Evolutionary conservation across 257 asterid genomes (phyloP), one percentile per base, ranked within the genome.

Genomic region (Nicotiana undulata): DNA sequence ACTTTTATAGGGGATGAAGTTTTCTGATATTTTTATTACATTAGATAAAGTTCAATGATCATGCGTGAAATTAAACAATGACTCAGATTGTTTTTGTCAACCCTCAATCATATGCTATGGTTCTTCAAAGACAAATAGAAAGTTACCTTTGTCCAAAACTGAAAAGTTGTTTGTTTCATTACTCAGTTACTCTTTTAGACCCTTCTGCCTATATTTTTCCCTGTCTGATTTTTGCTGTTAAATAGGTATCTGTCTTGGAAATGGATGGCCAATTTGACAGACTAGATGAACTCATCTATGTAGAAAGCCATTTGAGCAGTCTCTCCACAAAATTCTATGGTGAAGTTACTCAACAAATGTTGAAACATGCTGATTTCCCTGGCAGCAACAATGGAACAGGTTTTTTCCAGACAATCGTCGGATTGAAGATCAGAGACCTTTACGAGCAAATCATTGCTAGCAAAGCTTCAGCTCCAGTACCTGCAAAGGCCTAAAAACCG

Each of bases 301-400:
- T 96, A 0, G 99, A 96, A 61, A 96, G 99, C 89, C 97, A 96
- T 82, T 83, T 96, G 83, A 96, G 99, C 93, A 94, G 87, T 93
- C 88, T 94, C 34, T 96, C 99, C 5, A 86, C 89, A 34, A 96
- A 96, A 81, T 96, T 96, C 90, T 96, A 96, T 22, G 98, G 99
- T 17, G 98, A 96, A 76, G 92, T 96, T 8, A 96, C 99, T 4
- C 98, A 96, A 81, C 99, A 96, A 87, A 94, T 96, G 98, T 68
- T 95, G 90, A 95, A 95, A 86, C 98, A 91, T 51, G 79, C 99
- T 0, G 98, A 95, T 74, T 95, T 95, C 88, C 99, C 99, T 0
- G 99, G 99, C 7, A 96, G 98, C 93, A 96, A 88, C 92, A 96
- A 96, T 29, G 98, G 99, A 8, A 94, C 99, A 0, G 99, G 99